Evolutionary conservation across 1,284 basidiomycete species (phyloP), one percentile per base, ranked within the genome.

Genomic region (Sporisorium graminicola): DNA sequence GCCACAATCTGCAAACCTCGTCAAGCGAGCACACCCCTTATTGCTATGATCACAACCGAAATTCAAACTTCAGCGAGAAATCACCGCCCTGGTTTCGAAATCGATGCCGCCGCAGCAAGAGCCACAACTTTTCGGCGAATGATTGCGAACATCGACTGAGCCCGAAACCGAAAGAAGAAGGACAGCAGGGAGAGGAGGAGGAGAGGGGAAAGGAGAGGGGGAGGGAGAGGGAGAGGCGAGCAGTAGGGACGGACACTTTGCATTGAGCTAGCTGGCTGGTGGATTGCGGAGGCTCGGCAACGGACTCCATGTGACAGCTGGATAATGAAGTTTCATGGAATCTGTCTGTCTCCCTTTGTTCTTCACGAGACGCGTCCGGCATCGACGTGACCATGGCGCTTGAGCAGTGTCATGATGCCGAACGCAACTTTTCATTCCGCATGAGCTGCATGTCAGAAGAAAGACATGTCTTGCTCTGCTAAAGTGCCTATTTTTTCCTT

Each of bases 381-480:
- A 20, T 26, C 40, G 54, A 56, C 54, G 54, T 46, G 54, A 56
- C 54, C n/a, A 26, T 8, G n/a, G 51, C 51, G 37, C 33, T 52
- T 52, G 20, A 22, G 1, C 51, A 51, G 50, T 52, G 33, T 37
- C 40, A 7, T 49, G 13, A 18, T 18, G 46, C 20, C 49, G 27
- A 20, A 50, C 49, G 7, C 50, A 4, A 18, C 13, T n/a, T 47
- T 29, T 47, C 26, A 27, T 47, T 18, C 20, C 50, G 51, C 51
- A 52, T 52, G 51, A 52, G 51, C 33, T 22, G 31, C 22, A 35
- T 22, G 40, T 43, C 40, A 52, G 33, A 33, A 31, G 13, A 33
- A 33, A 37, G 22, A 5, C n/a, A 14, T 14, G 31, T 37, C 33
- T 52, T 52, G 51, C 51, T 52, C 33, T 52, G 33, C 50, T 14